These are phyloP conservation scores for Xylaria sp. DNA, from an alignment of 2,329 filamentous ascomycete genomes.

Conservation along the genomic window DNA sequence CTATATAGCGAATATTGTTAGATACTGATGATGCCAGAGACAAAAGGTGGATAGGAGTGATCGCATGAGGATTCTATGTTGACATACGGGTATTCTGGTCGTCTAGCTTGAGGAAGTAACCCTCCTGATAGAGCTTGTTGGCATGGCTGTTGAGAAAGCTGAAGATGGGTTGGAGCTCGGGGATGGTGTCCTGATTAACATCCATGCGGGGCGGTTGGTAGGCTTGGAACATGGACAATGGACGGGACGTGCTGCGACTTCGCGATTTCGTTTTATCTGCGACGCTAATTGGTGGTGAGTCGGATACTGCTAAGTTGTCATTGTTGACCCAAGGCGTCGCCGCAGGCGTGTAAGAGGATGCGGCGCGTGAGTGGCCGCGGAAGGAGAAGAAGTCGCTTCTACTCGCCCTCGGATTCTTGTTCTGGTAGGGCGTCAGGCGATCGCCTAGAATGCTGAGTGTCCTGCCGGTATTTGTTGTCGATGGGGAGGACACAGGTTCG, in stretches of 20 bases:
- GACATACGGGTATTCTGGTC: slow-evolving; percentile 84
- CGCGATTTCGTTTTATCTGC: slow-evolving; percentile 30
- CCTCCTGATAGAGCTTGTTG: slow-evolving; percentile 96
- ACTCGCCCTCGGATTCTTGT: slow-evolving; percentile 13
- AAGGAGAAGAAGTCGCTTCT: slow-evolving; percentile 26
- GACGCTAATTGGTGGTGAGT: slow-evolving; percentile 35
- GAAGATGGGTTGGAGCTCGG: slow-evolving; percentile 92
- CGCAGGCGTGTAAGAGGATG: slow-evolving; percentile 25
- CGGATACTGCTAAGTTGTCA: slow-evolving; percentile 40
- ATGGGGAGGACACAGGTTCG: slow-evolving; percentile 22
- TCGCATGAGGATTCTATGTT: background rate
- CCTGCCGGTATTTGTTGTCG: slow-evolving; percentile 24
- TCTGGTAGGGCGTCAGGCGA: slow-evolving; percentile 12
- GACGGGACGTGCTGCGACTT: slow-evolving; percentile 56
- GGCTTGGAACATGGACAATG: slow-evolving; percentile 78
- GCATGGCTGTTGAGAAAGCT: slow-evolving; percentile 88
- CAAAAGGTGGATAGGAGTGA: background rate
- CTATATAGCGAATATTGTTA: slow-evolving; percentile 41
- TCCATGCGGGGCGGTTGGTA: slow-evolving; percentile 86
- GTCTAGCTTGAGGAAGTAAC: slow-evolving; percentile 94
- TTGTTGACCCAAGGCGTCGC: slow-evolving; percentile 28
- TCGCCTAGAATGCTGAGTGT: slow-evolving; percentile 10
- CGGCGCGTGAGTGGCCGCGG: slow-evolving; percentile 24
- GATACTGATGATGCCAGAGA: slow-evolving; percentile 14
- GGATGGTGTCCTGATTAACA: slow-evolving; percentile 75